Evolutionary conservation across 2,329 filamentous ascomycete genomes (phyloP).

Genomic region (Emergomyces pasteurianus): DNA sequence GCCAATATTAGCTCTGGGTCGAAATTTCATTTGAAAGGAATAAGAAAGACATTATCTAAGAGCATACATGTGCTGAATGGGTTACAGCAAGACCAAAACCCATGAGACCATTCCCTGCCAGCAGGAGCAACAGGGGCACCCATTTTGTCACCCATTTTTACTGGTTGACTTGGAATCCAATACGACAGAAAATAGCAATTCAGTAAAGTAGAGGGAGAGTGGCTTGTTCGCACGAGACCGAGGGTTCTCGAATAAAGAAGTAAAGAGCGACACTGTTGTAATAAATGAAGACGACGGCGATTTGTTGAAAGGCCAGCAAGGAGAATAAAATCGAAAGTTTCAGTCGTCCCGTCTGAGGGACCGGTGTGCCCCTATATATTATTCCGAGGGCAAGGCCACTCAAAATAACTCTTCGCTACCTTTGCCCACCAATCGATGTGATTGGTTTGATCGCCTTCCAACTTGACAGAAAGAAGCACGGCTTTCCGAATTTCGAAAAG

Average conservation of each 20-base stretch:
- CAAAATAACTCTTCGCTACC: background rate
- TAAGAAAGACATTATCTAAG: background rate
- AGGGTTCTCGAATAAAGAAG: background rate
- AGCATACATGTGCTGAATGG: constrained; percentile 21
- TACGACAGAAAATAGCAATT: background rate
- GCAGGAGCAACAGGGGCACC: background rate
- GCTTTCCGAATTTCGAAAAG: background rate
- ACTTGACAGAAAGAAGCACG: background rate
- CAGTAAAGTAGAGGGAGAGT: background rate
- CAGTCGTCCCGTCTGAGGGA: background rate
- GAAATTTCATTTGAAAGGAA: background rate
- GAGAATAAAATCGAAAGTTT: background rate
- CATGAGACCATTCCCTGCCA: constrained; percentile 18
- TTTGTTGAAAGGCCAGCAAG: background rate
- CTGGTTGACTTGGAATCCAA: background rate
- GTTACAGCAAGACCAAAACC: constrained; percentile 23
- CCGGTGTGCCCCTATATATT: background rate
- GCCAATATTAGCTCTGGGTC: background rate
- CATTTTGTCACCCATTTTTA: constrained; percentile 1
- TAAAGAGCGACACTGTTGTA: background rate
- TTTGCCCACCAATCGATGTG: background rate
- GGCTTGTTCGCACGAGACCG: background rate
- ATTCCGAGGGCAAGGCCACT: background rate
- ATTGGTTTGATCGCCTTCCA: background rate
- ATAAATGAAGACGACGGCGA: background rate